These are phyloP conservation scores for Astrothelium subdiscretum DNA, from an alignment of 495 filamentous ascomycete species.

Conservation along the genomic window DNA sequence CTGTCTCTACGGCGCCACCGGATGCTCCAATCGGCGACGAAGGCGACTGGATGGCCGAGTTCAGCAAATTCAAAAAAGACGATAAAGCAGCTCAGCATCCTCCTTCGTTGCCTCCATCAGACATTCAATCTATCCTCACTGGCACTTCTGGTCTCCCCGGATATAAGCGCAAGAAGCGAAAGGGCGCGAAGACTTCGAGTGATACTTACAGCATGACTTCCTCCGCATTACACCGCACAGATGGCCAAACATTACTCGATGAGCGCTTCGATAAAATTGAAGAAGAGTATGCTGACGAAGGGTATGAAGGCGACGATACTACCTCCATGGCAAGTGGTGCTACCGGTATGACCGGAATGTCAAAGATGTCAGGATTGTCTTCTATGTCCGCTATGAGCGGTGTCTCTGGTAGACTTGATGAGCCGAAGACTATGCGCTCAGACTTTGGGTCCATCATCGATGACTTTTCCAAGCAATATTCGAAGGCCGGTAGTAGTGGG, in stretches of 20 bases:
- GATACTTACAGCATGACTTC: conserved; percentile 96
- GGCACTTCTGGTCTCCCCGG: conserved; percentile 51
- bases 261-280: conserved; percentile 75
- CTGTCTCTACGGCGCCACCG: conserved; percentile 10
- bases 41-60: conserved; percentile 78
- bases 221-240: conserved; percentile 76
- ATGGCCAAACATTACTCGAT: conserved; percentile 77
- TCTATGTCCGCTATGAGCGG: conserved; percentile 27
- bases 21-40: conserved; percentile 9
- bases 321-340: conserved; percentile 43
- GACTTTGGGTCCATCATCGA: conserved; percentile 88
- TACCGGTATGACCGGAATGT: conserved; percentile 40
- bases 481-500: conserved; percentile 53
- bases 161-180: conserved; percentile 73
- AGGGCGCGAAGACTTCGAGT: conserved; percentile 77
- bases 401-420: conserved; percentile 28
- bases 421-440: conserved; percentile 39
- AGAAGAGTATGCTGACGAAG: conserved; percentile 42
- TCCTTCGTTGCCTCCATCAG: conserved; percentile 39
- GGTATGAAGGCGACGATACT: conserved; percentile 42
- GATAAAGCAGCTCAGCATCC: conserved; percentile 30
- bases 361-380: conserved; percentile 25
- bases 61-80: conserved; percentile 78
- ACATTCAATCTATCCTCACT: conserved; percentile 63
- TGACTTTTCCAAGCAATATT: conserved; percentile 75